Conservation (phyloP, 257 asterid genomes). For the Salvia rosmarinus region DNA sequence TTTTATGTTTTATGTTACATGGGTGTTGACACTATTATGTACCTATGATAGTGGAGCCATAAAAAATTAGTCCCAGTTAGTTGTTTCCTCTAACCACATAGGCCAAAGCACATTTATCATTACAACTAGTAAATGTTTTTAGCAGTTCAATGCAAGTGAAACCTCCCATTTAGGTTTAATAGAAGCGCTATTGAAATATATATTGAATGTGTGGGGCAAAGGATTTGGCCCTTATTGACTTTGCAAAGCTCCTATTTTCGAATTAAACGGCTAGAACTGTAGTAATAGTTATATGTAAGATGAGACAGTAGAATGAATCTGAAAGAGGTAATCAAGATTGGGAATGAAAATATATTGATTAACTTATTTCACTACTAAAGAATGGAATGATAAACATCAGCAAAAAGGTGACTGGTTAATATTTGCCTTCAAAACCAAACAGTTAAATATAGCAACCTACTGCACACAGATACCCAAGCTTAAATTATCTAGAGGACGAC, state of each 20-base stretch:
- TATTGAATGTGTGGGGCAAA: neutral
- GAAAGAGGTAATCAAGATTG: neutral
- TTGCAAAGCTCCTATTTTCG: neutral
- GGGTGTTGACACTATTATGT: neutral
- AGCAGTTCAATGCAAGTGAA: conserved; percentile 5
- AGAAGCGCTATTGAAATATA: neutral
- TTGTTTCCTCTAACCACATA: conserved; percentile 6
- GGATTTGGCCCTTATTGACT: neutral
- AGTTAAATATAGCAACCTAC: conserved; percentile 13
- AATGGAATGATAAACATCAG: neutral
- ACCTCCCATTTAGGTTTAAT: neutral
- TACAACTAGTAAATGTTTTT: neutral
- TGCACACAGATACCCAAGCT: conserved; percentile 16
- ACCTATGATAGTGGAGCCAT: neutral
- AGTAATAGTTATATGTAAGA: neutral
- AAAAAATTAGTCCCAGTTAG: neutral
- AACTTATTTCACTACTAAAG: neutral
- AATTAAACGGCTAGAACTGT: neutral
- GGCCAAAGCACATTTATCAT: neutral
- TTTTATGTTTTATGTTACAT: neutral
- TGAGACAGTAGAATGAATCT: neutral
- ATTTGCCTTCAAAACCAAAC: conserved; percentile 14
- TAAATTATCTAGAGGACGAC: conserved; percentile 29
- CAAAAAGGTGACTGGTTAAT: neutral
- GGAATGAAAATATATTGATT: neutral